phyloP scores from a whole-genome alignment of 2,329 filamentous ascomycete species.

The Diaporthe citriasiana region DNA sequence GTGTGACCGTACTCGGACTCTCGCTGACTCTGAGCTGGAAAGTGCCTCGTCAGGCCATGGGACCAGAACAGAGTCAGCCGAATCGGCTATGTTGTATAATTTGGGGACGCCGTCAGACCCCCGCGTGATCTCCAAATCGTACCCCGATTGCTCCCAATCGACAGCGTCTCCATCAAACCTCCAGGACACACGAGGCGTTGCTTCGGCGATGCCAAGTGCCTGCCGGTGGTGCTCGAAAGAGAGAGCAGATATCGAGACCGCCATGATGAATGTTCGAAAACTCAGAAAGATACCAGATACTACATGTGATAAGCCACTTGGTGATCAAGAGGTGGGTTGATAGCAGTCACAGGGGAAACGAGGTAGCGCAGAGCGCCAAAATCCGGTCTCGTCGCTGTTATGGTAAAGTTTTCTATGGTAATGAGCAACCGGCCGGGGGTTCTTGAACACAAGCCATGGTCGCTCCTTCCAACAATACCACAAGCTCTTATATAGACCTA shows the following conservation, averaged over 20 bases:
- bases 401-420: background rate
- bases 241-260: conserved; percentile 41
- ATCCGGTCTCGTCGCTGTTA: background rate
- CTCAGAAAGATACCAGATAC: background rate
- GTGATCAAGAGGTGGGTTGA: background rate
- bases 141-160: conserved; percentile 34
- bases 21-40: conserved; percentile 27
- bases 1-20: conserved; percentile 21
- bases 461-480: background rate
- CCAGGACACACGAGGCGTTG: conserved; percentile 39
- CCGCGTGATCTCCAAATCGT: conserved; percentile 31
- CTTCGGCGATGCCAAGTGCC: conserved; percentile 32
- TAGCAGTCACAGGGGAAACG: background rate
- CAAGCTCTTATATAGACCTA: background rate
- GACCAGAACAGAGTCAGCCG: conserved; percentile 35
- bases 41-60: conserved; percentile 37
- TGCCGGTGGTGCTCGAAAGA: conserved; percentile 34
- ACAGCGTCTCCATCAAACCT: conserved; percentile 30
- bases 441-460: background rate
- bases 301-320: background rate
- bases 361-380: background rate
- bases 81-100: conserved; percentile 16
- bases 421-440: too few species aligned
- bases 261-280: conserved; percentile 18
- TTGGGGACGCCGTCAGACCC: conserved; percentile 6